These are phyloP conservation scores for Colletotrichum sp. DNA, from an alignment of 2,329 filamentous ascomycete species.

Conservation along the genomic window DNA sequence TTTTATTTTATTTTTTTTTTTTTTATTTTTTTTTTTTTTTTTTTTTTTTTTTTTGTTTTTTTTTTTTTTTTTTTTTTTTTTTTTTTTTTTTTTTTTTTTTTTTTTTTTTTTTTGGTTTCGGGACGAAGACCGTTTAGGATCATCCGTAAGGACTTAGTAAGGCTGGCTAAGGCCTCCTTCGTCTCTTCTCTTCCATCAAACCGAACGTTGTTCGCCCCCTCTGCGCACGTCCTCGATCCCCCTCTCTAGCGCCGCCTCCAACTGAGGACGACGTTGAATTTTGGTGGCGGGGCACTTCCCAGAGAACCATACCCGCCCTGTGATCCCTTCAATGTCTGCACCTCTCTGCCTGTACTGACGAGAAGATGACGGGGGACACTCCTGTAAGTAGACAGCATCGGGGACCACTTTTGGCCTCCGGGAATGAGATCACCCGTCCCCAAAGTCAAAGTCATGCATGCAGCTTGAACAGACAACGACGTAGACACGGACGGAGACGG, in stretches of 20 bases:
- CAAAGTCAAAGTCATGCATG: constrained; percentile 5
- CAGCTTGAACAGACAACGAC: background rate
- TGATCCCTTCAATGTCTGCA: background rate
- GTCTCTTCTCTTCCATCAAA: background rate
- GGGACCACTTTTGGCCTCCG: background rate
- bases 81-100: no score
- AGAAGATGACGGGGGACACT: background rate
- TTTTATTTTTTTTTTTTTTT: no score
- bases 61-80: no score
- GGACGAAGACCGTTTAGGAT: background rate
- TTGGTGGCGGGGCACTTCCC: background rate
- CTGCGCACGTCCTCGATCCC: background rate
- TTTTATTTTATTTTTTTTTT: no score
- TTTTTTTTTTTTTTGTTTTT: no score
- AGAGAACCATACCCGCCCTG: background rate
- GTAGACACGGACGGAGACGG: background rate
- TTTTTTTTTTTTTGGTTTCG: background rate
- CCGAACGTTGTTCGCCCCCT: background rate
- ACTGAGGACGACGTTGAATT: background rate
- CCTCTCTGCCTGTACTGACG: background rate
- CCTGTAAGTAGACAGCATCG: background rate
- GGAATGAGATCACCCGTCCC: background rate
- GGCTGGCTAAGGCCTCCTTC: background rate
- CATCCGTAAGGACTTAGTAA: constrained; percentile 2
- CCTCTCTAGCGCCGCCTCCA: background rate